Base-by-base conservation (phyloP, 257 asterid genomes). In the Misopates orontium region DNA sequence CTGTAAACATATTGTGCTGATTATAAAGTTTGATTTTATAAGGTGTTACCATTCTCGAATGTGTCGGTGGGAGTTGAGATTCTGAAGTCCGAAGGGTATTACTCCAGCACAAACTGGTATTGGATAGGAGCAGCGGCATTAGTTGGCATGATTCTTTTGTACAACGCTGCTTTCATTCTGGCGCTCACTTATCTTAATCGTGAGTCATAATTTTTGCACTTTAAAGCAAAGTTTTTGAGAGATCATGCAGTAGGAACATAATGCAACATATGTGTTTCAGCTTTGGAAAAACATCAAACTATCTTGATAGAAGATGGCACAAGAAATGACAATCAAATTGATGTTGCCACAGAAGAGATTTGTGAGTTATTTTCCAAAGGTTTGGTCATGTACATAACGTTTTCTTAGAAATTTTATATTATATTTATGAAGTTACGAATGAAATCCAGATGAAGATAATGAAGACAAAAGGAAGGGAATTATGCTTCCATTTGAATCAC, bases 401-500 rank as follows among this genome's bases (percentile, higher is more conserved):
- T n/a, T n/a, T n/a, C n/a, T n/a, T n/a, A n/a, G n/a, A n/a, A n/a
- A n/a, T n/a, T n/a, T n/a, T n/a, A n/a, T n/a, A n/a, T n/a, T n/a
- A n/a, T n/a, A n/a, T n/a, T n/a, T n/a, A n/a, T 36, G 42, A 36
- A 36, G 6, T 44, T 16, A 12, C 14, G 50, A 31, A 57, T 28
- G 23, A 57, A 32, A 0, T 21, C 47, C n/a, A 57, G 17, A 8
- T 8, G 65, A 40, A 41, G 56, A 32, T 42, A 55, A 53, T 40
- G 44, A 61, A 49, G 56, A 66, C 22, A 73, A 4, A 21, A 70
- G 61, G 57, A 56, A 66, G 28, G 86, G 84, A 69, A 85, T 82
- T 78, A 49, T 82, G 75, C 82, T 84, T 63, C 86, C 88, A 61
- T 85, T 82, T 41, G 77, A 85, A 53, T 82, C 84, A 23, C 83